Conservation (phyloP, 495 filamentous ascomycete genomes). For the Delitschia confertaspora region DNA sequence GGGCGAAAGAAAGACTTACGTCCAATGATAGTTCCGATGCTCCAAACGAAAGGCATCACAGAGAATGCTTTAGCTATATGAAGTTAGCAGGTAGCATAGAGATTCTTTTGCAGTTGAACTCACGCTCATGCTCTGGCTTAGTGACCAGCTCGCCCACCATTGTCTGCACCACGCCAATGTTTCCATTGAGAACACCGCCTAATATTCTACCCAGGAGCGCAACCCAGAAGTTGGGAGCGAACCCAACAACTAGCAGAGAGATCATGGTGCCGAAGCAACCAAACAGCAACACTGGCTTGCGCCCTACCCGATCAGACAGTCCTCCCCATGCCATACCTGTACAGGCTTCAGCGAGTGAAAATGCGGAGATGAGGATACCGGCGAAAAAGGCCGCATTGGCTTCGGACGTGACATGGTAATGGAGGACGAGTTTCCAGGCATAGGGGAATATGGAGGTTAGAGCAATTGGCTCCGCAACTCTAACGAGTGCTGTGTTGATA, state of each 20-base stretch:
- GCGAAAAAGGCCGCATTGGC: conserved; percentile 73
- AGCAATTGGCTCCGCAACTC: conserved; percentile 81
- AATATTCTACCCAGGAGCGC: conserved; percentile 66
- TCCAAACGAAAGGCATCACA: conserved; percentile 84
- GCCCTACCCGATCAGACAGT: conserved; percentile 70
- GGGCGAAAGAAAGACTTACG: conserved; percentile 28
- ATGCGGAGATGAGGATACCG: conserved; percentile 76
- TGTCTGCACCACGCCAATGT: conserved; percentile 84
- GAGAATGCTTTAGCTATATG: conserved; percentile 63
- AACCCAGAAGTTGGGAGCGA: conserved; percentile 69
- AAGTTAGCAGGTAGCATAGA: conserved; percentile 5
- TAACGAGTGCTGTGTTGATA: conserved; percentile 51
- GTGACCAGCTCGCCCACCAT: conserved; percentile 80
- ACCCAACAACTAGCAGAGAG: conserved; percentile 73
- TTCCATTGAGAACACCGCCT: conserved; percentile 76
- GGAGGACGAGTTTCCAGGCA: conserved; percentile 72
- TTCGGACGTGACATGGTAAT: conserved; percentile 58
- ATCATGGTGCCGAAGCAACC: conserved; percentile 73
- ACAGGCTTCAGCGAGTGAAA: conserved; percentile 68
- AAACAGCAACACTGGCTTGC: conserved; percentile 73
- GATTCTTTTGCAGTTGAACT: conserved; percentile 30
- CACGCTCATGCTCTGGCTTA: conserved; percentile 74
- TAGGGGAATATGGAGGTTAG: conserved; percentile 84
- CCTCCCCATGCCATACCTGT: conserved; percentile 72
- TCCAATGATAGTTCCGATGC: conserved; percentile 74